Conservation (phyloP, 345 rosid species). For the Conringia planisiliqua region DNA sequence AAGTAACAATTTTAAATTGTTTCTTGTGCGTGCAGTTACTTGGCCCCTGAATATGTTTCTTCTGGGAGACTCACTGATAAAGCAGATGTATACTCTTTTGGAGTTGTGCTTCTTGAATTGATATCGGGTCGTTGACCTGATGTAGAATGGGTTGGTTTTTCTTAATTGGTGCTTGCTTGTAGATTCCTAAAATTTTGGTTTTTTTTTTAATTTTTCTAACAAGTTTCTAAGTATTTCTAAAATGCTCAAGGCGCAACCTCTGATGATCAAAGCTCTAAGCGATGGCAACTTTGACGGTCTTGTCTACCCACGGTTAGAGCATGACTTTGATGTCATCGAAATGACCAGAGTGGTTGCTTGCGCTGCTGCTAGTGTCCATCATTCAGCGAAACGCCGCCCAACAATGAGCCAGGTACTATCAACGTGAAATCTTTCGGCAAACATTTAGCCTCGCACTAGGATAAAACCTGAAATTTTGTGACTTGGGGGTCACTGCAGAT, state of each 20-base stretch:
- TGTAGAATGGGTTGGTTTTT: no score
- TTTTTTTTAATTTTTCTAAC: no score
- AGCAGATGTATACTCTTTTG: slow-evolving; percentile 84
- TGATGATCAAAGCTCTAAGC: slow-evolving; percentile 55
- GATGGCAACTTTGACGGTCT: slow-evolving; percentile 47
- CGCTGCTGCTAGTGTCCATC: slow-evolving; percentile 78
- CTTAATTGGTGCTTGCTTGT: no score
- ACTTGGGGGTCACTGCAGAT: slow-evolving; percentile 42
- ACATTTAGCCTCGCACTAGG: neutral
- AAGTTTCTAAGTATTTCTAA: no score
- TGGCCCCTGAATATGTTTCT: slow-evolving; percentile 92
- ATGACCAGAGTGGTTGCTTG: slow-evolving; percentile 71
- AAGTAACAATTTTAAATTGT: neutral
- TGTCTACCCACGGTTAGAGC: slow-evolving; percentile 53
- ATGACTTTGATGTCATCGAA: slow-evolving; percentile 44
- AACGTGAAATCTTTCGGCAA: neutral
- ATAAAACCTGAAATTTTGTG: neutral
- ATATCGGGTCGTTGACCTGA: slow-evolving; percentile 73
- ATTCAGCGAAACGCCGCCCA: slow-evolving; percentile 72
- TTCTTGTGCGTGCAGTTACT: slow-evolving; percentile 50
- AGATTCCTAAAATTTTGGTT: no score
- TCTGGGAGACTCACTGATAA: slow-evolving; percentile 85
- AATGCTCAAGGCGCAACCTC: slow-evolving; percentile 92
- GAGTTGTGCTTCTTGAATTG: slow-evolving; percentile 85
- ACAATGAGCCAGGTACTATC: slow-evolving; percentile 77